Conservation (phyloP, 176 grass and related monocot genomes). For the Triticum dicoccoides region DNA sequence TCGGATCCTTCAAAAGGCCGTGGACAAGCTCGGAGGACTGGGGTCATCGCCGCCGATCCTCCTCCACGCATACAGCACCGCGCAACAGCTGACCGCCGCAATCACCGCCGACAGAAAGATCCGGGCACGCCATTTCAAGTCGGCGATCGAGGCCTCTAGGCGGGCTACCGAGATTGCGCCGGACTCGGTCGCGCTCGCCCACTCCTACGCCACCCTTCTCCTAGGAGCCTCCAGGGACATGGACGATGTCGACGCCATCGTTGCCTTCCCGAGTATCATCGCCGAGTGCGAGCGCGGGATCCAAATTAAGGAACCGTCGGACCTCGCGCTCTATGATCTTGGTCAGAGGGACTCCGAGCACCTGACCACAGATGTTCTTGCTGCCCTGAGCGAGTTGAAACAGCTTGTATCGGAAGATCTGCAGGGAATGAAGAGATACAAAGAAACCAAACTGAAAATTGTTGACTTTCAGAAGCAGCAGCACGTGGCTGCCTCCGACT, state of each 20-base stretch:
- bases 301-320: background rate
- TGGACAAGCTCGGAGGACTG: background rate
- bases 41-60: background rate
- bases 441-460: background rate
- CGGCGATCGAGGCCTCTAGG: background rate
- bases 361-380: background rate
- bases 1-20: background rate
- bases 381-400: background rate
- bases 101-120: conserved; percentile 2
- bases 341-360: background rate
- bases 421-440: background rate
- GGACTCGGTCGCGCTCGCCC: background rate
- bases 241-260: background rate
- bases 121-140: background rate
- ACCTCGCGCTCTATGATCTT: background rate
- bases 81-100: background rate
- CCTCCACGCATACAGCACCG: background rate
- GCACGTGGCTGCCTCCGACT: background rate
- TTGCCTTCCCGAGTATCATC: background rate
- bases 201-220: background rate
- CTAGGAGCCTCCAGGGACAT: background rate
- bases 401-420: background rate
- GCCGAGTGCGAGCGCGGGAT: background rate
- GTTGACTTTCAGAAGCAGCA: background rate
- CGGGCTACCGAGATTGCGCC: background rate